Conservation (phyloP, 2,329 filamentous ascomycete genomes). For the Ascochyta pisi region DNA sequence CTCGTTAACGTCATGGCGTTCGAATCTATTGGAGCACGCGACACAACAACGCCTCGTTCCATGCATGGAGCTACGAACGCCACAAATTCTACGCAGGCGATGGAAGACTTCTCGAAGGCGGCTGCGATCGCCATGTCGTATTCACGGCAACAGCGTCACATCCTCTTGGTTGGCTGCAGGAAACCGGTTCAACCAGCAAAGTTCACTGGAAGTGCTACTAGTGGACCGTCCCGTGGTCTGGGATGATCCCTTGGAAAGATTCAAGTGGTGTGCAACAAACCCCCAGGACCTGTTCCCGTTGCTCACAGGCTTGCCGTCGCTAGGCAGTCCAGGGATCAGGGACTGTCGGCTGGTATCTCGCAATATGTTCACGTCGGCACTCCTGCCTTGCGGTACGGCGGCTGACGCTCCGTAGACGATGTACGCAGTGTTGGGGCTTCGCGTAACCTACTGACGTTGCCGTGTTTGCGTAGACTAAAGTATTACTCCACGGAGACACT, state of each 20-base stretch:
- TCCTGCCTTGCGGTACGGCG: neutral
- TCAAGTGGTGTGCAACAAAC: neutral
- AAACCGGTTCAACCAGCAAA: neutral
- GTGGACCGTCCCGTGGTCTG: slow-evolving; percentile 3
- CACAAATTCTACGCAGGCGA: neutral
- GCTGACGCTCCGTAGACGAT: neutral
- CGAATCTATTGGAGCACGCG: neutral
- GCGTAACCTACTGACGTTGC: neutral
- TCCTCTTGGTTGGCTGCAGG: neutral
- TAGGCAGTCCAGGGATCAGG: neutral
- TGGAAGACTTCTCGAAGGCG: neutral
- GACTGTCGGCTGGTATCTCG: neutral
- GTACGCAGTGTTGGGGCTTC: neutral
- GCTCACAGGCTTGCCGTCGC: too few relatives aligned
- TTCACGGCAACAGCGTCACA: neutral
- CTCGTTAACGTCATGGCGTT: too few relatives aligned
- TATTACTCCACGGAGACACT: neutral
- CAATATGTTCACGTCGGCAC: neutral
- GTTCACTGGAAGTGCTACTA: neutral
- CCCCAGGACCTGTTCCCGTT: too few relatives aligned
- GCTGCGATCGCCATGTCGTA: neutral
- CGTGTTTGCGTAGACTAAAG: neutral
- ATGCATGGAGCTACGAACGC: neutral
- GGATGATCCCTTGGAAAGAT: neutral
- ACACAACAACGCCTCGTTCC: neutral